Base-by-base conservation (phyloP, 495 filamentous ascomycete species). In the Cetradonia linearis region DNA sequence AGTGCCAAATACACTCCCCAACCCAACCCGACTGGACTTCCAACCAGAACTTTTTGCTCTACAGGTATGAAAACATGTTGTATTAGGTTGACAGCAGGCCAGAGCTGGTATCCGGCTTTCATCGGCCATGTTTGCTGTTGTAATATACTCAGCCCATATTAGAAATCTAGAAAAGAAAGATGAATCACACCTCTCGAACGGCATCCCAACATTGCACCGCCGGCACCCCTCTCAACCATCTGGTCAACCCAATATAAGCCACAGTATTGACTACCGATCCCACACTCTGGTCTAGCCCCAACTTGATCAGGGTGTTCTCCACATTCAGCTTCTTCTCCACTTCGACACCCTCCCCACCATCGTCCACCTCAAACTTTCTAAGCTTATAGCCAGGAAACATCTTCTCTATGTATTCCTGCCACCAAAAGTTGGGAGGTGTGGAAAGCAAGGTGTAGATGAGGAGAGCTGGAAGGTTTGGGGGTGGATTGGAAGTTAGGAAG, bases 1-100 rank as follows among this genome's bases (percentile, higher is more conserved):
- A 93, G 70, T 67, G 89, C 92, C 70, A 96, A 74, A 74, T 91
- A 96, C 53, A 95, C 71, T 1, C 88, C 87, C 93, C 93, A 98
- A 27, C 77, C 83, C 48, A 98, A 67, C 3, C 92, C 91, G 31
- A 90, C 87, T 56, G 88, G 70, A 69, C 84, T 84, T 0, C 86
- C 90, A 70, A 91, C 82, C 31, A 96, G 74, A 49, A 87, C 84
- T 62, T 92, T 75, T 37, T 78, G 77, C 65, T 93, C 81, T 16
- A 93, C 82, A 6, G 85, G 89, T 27, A 98, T 76, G 49, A 94
- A 78, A 0, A 84, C 82, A 70, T 88, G 96, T 70, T 90, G 88
- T 25, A 93, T 66, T 27, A 87, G 50, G 55, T 85, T 87, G 8
- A 96, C 86, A n/a, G 84, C 52, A 2, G 93, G 93, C 82, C 93